These are phyloP conservation scores for Phialocephala sp. DNA, from an alignment of 2,329 filamentous ascomycete species.

Conservation along the genomic window DNA sequence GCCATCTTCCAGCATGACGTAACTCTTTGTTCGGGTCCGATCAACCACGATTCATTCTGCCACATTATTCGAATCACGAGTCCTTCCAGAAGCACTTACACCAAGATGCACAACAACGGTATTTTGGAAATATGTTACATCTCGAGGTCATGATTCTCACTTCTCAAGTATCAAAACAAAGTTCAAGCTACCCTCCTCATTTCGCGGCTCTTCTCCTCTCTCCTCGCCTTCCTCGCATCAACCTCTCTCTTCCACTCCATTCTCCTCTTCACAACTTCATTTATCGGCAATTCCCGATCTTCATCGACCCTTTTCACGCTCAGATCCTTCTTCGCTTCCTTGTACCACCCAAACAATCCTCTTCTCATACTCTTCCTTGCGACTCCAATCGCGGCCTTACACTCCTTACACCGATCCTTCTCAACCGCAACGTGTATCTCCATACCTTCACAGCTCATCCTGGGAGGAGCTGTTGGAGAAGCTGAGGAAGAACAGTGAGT, in stretches of 20 bases:
- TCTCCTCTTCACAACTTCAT: neutral
- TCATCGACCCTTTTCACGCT: too few relatives aligned
- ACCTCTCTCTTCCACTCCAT: constrained; percentile 4
- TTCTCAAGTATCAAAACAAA: neutral
- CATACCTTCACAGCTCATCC: neutral
- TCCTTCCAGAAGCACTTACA: too few relatives aligned
- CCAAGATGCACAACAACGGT: too few relatives aligned
- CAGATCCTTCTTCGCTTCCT: neutral
- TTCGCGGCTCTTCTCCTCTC: neutral
- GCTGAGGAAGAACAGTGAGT: neutral
- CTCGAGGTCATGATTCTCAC: neutral
- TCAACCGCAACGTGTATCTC: neutral
- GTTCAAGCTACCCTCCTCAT: neutral
- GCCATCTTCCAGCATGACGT: too few relatives aligned
- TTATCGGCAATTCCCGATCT: neutral
- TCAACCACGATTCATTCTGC: too few relatives aligned
- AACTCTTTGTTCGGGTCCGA: too few relatives aligned
- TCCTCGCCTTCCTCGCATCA: neutral
- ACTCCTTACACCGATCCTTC: neutral
- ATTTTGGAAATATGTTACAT: too few relatives aligned
- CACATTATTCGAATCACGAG: too few relatives aligned
- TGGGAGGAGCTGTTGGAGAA: neutral
- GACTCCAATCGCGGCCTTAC: neutral
- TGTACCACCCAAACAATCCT: neutral
- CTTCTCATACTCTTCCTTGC: neutral